A percentile compares a stretch with the other conserved stretches of the same genome.
Evolutionary conservation across 1,284 basidiomycete genomes (phyloP).

Genomic region (Cutaneotrichosporon sp.): DNA sequence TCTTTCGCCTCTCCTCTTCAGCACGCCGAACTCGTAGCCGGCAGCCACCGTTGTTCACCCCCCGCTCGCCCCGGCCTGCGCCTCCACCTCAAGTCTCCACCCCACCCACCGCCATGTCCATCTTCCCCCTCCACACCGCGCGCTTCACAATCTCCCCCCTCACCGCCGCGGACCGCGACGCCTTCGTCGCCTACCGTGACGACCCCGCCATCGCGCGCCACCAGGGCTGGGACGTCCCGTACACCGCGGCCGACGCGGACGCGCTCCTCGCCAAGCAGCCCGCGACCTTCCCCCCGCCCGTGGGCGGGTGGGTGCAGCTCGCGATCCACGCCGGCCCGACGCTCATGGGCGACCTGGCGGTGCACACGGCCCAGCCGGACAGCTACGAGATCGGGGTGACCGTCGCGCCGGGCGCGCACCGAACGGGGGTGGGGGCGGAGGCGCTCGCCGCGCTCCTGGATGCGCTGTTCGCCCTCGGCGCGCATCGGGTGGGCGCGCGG

Average conservation of each 20-base stretch:
- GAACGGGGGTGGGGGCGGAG: background rate
- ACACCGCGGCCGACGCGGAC: constrained; percentile 4
- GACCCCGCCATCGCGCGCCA: constrained; percentile 5
- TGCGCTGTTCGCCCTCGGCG: background rate
- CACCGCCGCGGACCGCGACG: constrained; percentile 7
- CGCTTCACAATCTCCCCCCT: constrained; percentile 3
- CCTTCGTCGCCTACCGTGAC: constrained; percentile 10
- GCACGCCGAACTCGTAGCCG: too few relatives aligned
- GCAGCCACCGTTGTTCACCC: too few relatives aligned
- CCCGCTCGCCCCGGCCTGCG: too few relatives aligned
- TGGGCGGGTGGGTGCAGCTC: constrained; percentile 5
- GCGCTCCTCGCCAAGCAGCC: background rate
- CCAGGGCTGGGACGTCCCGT: constrained; percentile 10
- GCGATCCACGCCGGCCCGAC: constrained; percentile 7
- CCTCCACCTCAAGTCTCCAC: too few relatives aligned
- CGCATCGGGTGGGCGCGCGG: background rate
- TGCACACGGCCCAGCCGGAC: constrained; percentile 9
- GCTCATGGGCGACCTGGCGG: constrained; percentile 8
- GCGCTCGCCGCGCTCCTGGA: background rate
- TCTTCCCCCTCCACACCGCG: background rate
- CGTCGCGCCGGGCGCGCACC: background rate
- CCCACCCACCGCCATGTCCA: too few relatives aligned
- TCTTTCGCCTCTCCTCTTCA: too few relatives aligned
- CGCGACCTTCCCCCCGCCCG: background rate
- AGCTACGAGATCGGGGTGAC: constrained; percentile 11